Evolutionary conservation across 176 grass and related monocot species (phyloP).

Genomic region (maize (Zea mays)): Zm-B73-REFERENCE-NAM-5.0 NC_050102.1:129059001-129059500

Average conservation of each 20-base stretch:
- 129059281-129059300: slow-evolving; percentile 62
- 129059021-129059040: slow-evolving; percentile 76
- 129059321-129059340: slow-evolving; percentile 47
- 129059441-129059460: slow-evolving; percentile 76
- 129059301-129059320: slow-evolving; percentile 56
- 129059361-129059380: slow-evolving; percentile 25
- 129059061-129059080: slow-evolving; percentile 54
- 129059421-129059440: slow-evolving; percentile 57
- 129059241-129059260: slow-evolving; percentile 61
- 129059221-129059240: slow-evolving; percentile 54
- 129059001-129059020: slow-evolving; percentile 69
- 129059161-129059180: slow-evolving; percentile 73
- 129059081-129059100: slow-evolving; percentile 69
- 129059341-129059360: slow-evolving; percentile 41
- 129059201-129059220: slow-evolving; percentile 70
- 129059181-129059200: slow-evolving; percentile 60
- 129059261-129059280: slow-evolving; percentile 60
- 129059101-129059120: slow-evolving; percentile 88
- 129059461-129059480: slow-evolving; percentile 48
- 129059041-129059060: slow-evolving; percentile 56
- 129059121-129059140: slow-evolving; percentile 70
- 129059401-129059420: slow-evolving; percentile 47
- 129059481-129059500: slow-evolving; percentile 66
- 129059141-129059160: slow-evolving; percentile 69
- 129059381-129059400: slow-evolving; percentile 35